Percentiles rank a stretch among this genome's conserved stretches.
Evolutionary conservation across 2,329 filamentous ascomycete species (phyloP).

Genomic region (Trichoderma lentiforme): DNA sequence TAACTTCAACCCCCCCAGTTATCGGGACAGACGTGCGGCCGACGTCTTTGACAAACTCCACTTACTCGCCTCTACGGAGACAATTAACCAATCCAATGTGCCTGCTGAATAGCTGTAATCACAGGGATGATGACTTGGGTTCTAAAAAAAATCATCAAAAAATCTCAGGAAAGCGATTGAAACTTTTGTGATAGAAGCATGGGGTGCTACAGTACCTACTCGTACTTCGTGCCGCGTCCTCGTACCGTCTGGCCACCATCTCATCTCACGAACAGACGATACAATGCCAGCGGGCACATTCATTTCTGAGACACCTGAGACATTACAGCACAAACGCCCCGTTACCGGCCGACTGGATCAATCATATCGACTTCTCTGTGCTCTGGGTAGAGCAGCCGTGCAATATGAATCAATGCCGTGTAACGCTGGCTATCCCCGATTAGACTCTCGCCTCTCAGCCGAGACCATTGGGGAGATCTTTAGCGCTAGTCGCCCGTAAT

Average conservation of each 20-base stretch:
- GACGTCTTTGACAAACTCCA: constrained; percentile 11
- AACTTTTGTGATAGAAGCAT: constrained; percentile 14
- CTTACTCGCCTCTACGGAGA: constrained; percentile 4
- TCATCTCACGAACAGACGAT: not conserved
- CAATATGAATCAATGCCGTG: constrained; percentile 10
- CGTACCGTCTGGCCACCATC: not conserved
- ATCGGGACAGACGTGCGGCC: constrained; percentile 13
- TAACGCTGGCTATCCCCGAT: constrained; percentile 14
- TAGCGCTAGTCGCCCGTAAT: constrained; percentile 17
- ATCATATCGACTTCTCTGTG: not conserved
- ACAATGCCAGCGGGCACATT: not conserved
- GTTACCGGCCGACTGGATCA: constrained; percentile 8
- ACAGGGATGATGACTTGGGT: constrained; percentile 5
- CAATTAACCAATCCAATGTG: constrained; percentile 9
- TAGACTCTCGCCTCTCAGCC: constrained; percentile 17
- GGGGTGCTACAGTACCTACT: not conserved
- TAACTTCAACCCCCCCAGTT: constrained; percentile 1
- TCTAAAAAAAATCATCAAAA: not conserved
- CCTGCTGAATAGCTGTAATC: not conserved
- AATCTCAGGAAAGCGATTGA: not conserved
- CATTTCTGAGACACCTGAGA: constrained; percentile 5
- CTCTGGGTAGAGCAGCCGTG: not conserved
- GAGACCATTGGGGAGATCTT: constrained; percentile 15
- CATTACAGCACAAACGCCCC: not conserved
- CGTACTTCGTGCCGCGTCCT: not conserved